Percentiles rank a stretch among this genome's conserved stretches.
These are phyloP conservation scores for Diaporthe longicolla DNA, from an alignment of 2,329 filamentous ascomycete genomes.

Conservation along the genomic window DNA sequence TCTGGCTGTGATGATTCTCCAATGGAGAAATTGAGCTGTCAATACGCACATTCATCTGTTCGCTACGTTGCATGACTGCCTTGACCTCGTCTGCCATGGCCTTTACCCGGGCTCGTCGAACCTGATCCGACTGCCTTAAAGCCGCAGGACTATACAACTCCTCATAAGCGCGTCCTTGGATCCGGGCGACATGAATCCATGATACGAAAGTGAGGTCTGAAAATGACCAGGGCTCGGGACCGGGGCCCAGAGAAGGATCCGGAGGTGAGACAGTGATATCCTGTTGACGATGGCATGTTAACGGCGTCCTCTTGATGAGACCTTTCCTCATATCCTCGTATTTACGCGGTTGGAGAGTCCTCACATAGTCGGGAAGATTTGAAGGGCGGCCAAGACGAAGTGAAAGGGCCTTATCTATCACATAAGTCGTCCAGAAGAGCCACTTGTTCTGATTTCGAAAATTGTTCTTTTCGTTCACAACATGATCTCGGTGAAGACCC, in stretches of 20 bases:
- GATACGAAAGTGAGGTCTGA: not conserved
- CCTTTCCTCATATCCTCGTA: not conserved
- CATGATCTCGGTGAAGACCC: constrained; percentile 6
- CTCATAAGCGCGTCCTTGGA: constrained; percentile 20
- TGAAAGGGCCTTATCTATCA: constrained; percentile 22
- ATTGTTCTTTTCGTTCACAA: not conserved
- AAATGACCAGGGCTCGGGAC: not conserved
- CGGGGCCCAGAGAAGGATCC: not conserved
- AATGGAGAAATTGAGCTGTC: not conserved
- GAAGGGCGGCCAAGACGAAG: constrained; percentile 18
- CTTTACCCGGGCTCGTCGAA: constrained; percentile 10
- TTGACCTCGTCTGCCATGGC: constrained; percentile 22
- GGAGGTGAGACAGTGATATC: not conserved
- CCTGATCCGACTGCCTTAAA: not conserved
- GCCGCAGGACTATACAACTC: constrained; percentile 12
- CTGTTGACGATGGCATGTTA: not conserved
- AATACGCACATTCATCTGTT: constrained; percentile 1
- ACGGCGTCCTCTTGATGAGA: not conserved
- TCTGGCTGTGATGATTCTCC: not conserved
- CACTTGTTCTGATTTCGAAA: not conserved
- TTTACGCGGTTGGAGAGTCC: not conserved
- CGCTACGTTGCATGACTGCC: not conserved
- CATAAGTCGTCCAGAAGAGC: constrained; percentile 29
- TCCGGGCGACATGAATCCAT: constrained; percentile 22
- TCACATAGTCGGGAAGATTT: constrained; percentile 19